Evolutionary conservation across 345 rosid species (phyloP), one percentile per base, ranked within the genome.

Genomic region (Arabis hirsuta): DNA sequence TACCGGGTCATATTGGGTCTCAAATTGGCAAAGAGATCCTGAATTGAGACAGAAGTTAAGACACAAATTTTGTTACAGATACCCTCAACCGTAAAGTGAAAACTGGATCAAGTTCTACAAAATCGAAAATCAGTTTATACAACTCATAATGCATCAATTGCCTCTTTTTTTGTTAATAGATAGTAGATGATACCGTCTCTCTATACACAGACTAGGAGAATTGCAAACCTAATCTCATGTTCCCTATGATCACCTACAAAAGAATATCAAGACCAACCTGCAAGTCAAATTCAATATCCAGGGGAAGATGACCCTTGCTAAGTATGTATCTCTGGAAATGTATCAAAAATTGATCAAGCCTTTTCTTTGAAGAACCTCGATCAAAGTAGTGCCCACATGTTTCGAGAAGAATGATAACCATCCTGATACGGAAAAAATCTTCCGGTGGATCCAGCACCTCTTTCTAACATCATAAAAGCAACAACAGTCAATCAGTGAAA

Each of bases 361-460:
- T 92, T 88, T 92, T 90, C 84, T 85, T 92, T 50, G 98, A 96
- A 68, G 98, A 90, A 39, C 99, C 99, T 66, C 98, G 87, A 80
- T 85, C 95, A 81, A 96, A 96, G 84, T 90, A 96, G 81, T 87
- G 98, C 62, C 99, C 98, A 69, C 98, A 96, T 29, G 99, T 92
- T 83, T 92, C 96, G 47, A 92, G 89, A 74, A 96, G 98, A 71
- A 82, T 90, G 71, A 88, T 78, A 66, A 92, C 89, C 99, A 96
- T 86, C 82, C 98, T 90, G 74, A 92, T 80, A 51, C 97, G 92
- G 82, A 96, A 96, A 84, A 90, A 92, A 80, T 96, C 99, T 78
- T 92, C 98, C 10, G 91, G 95, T 68, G 97, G 99, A 80, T 92
- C 99, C 73, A 96, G 79, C 50, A 76, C 81, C 73, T 92, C 96